Evolutionary conservation across 495 filamentous ascomycete species (phyloP).

Genomic region (Acidiella bohemica): DNA sequence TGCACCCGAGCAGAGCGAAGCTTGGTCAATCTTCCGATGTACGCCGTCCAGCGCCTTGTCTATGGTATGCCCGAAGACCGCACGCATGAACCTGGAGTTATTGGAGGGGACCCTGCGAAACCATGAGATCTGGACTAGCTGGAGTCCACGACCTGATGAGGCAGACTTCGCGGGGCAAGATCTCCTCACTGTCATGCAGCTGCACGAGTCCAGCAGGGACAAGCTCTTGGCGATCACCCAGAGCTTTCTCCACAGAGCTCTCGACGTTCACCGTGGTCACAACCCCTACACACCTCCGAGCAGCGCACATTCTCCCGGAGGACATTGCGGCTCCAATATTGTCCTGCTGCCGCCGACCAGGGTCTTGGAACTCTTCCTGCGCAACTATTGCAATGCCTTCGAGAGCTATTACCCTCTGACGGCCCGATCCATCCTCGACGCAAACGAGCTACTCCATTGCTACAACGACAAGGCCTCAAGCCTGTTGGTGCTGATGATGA

Average conservation of each 20-base stretch:
- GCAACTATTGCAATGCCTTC: constrained; percentile 43
- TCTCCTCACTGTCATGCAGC: constrained; percentile 31
- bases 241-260: constrained; percentile 47
- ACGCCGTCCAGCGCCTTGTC: constrained; percentile 39
- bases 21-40: constrained; percentile 46
- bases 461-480: constrained; percentile 43
- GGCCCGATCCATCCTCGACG: constrained; percentile 38
- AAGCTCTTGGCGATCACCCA: constrained; percentile 51
- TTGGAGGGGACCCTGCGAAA: constrained; percentile 37
- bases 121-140: constrained; percentile 32
- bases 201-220: constrained; percentile 40
- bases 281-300: constrained; percentile 18
- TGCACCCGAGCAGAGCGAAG: constrained; percentile 30
- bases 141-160: constrained; percentile 36
- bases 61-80: constrained; percentile 41
- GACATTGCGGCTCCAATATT: constrained; percentile 36
- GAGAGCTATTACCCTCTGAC: constrained; percentile 46
- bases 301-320: constrained; percentile 26
- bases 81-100: constrained; percentile 43
- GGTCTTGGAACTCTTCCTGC: constrained; percentile 48
- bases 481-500: constrained; percentile 49
- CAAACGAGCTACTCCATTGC: constrained; percentile 43
- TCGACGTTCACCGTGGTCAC: constrained; percentile 41
- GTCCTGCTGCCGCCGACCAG: constrained; percentile 44
- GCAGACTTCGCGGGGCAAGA: constrained; percentile 36